Percentiles rank a stretch among this genome's conserved stretches.
These are phyloP conservation scores for Ammopiptanthus mongolicus DNA, from an alignment of 306 rosid species.

Conservation along the genomic window DNA sequence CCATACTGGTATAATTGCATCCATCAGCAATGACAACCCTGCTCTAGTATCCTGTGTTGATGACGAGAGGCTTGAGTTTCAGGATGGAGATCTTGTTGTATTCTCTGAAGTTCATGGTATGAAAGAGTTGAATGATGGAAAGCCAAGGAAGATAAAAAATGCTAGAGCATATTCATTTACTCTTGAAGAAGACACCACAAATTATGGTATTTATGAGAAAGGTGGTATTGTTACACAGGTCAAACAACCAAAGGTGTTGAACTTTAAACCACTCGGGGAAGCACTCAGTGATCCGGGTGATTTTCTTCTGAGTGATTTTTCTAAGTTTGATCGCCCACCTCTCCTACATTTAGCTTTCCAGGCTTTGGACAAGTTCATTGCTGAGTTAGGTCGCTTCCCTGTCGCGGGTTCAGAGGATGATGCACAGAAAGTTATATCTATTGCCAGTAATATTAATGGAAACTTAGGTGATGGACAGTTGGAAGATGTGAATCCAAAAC, in stretches of 20 bases:
- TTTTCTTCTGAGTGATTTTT: constrained; percentile 86
- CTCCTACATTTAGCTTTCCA: constrained; percentile 78
- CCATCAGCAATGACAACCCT: constrained; percentile 89
- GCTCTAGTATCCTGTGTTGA: constrained; percentile 85
- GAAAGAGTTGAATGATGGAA: constrained; percentile 89
- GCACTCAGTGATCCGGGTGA: constrained; percentile 81
- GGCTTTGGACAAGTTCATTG: constrained; percentile 68
- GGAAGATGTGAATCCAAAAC: constrained; percentile 69
- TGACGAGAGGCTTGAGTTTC: constrained; percentile 94
- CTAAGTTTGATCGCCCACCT: constrained; percentile 84
- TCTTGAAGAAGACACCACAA: constrained; percentile 85
- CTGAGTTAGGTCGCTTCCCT: constrained; percentile 70
- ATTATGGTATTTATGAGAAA: constrained; percentile 69
- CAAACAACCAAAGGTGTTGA: constrained; percentile 84
- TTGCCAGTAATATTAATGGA: constrained; percentile 57
- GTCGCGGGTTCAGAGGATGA: constrained; percentile 82
- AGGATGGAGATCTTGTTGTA: constrained; percentile 91
- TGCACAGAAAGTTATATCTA: constrained; percentile 61
- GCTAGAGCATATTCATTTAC: constrained; percentile 78
- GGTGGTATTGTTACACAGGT: constrained; percentile 96
- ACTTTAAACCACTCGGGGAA: constrained; percentile 74
- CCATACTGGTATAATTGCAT: constrained; percentile 83
- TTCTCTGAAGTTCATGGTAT: constrained; percentile 94
- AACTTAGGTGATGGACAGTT: constrained; percentile 52
- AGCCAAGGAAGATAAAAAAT: constrained; percentile 77